Conservation (phyloP, 345 rosid species). For the Moricandia moricandioides region DNA sequence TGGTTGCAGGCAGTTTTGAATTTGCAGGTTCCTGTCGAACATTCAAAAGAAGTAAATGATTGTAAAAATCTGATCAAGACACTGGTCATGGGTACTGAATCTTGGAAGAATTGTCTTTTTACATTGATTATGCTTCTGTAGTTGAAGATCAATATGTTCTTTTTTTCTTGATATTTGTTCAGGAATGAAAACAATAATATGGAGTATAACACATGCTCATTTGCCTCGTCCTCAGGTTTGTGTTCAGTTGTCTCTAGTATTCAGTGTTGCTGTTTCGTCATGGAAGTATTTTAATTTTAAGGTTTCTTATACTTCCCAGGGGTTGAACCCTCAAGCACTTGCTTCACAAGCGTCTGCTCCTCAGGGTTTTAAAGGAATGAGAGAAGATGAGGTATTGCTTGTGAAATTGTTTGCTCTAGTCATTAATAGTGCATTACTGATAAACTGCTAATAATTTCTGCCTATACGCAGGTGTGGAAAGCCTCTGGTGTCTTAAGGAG, state of each 20-base stretch:
- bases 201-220: constrained; percentile 99
- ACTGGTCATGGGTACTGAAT: constrained; percentile 88
- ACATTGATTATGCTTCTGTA: constrained; percentile 7
- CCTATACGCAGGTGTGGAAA: constrained; percentile 74
- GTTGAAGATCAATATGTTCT: not conserved
- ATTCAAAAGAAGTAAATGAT: constrained; percentile 97
- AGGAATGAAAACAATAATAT: constrained; percentile 98
- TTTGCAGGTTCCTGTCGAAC: constrained; percentile 94
- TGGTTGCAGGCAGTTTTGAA: constrained; percentile 93
- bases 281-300: constrained; percentile 34
- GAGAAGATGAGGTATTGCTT: constrained; percentile 90
- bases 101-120: constrained; percentile 14
- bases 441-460: constrained; percentile 33
- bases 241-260: constrained; percentile 21
- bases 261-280: constrained; percentile 15
- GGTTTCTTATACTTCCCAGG: constrained; percentile 59
- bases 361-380: constrained; percentile 90
- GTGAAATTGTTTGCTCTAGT: constrained; percentile 10
- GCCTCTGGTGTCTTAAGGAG: constrained; percentile 95
- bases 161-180: constrained; percentile 16
- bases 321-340: constrained; percentile 64
- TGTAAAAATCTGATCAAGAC: constrained; percentile 96
- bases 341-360: constrained; percentile 63
- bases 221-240: constrained; percentile 91
- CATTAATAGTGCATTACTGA: not conserved